These are phyloP conservation scores for Aciculosporium take DNA, from an alignment of 2,329 filamentous ascomycete species.

Conservation along the genomic window DNA sequence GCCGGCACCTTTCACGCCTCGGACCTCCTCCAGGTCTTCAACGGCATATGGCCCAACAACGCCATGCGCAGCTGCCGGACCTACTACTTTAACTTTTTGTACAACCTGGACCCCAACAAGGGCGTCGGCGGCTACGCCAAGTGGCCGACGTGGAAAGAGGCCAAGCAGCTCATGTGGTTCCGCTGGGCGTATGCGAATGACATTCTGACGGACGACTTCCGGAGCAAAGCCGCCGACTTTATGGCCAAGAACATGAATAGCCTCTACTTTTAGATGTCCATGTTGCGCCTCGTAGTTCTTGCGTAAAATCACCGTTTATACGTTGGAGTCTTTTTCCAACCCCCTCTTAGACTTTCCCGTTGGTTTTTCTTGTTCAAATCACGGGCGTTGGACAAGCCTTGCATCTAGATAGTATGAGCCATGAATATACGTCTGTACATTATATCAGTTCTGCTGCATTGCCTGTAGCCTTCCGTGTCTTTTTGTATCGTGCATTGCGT, in stretches of 20 bases:
- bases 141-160: constrained; percentile 29
- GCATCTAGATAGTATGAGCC: no score
- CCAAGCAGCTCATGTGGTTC: constrained; percentile 37
- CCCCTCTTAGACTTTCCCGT: no score
- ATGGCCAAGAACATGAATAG: constrained; percentile 13
- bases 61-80: constrained; percentile 44
- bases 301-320: no score
- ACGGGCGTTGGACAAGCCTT: no score
- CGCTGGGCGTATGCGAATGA: constrained; percentile 17
- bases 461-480: no score
- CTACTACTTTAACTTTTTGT: constrained; percentile 61
- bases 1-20: constrained; percentile 64
- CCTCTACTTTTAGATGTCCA: constrained; percentile 12
- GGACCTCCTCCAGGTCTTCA: constrained; percentile 57
- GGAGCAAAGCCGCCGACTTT: constrained; percentile 16
- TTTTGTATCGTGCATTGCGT: no score
- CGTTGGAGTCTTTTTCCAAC: no score
- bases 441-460: no score
- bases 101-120: constrained; percentile 56
- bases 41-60: constrained; percentile 47
- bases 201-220: constrained; percentile 24
- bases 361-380: no score
- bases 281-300: background rate
- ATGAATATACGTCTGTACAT: no score
- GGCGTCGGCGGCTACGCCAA: constrained; percentile 24